A percentile compares a stretch with the other conserved stretches of the same genome.
Conservation (phyloP, 257 asterid genomes). For the Solanum corneliomulleri region DNA sequence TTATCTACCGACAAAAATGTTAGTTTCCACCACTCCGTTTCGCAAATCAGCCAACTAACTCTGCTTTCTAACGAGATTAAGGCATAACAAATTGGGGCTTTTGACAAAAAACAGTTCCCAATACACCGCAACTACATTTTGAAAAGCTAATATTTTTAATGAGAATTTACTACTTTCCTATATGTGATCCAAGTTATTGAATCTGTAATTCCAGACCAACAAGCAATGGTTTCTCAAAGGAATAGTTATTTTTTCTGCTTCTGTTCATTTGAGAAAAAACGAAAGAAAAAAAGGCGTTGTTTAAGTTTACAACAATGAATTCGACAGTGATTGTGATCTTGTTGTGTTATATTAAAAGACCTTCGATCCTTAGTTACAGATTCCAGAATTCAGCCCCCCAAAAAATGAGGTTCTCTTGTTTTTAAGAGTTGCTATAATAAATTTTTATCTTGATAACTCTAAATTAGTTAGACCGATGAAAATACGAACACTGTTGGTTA, state of each 20-base stretch:
- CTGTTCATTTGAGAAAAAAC: background rate
- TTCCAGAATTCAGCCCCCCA: background rate
- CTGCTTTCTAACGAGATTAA: background rate
- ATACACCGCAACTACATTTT: background rate
- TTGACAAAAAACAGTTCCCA: background rate
- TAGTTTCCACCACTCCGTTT: background rate
- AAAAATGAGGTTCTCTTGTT: background rate
- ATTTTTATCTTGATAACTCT: background rate
- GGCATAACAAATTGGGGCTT: background rate
- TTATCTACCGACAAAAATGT: background rate
- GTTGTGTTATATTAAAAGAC: background rate
- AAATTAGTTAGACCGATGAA: background rate
- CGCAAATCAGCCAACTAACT: background rate
- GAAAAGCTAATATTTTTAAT: background rate
- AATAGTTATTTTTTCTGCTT: background rate
- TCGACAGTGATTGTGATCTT: background rate
- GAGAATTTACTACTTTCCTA: background rate
- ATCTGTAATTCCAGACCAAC: background rate
- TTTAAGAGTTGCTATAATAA: background rate
- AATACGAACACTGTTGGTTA: background rate
- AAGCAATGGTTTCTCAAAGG: background rate
- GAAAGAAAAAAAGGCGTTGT: background rate
- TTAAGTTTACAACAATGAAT: background rate
- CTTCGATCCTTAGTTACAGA: background rate
- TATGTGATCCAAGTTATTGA: background rate